A percentile compares a stretch with the other conserved stretches of the same genome.
Conservation (phyloP, 306 rosid species). For the Sesbania bispinosa region DNA sequence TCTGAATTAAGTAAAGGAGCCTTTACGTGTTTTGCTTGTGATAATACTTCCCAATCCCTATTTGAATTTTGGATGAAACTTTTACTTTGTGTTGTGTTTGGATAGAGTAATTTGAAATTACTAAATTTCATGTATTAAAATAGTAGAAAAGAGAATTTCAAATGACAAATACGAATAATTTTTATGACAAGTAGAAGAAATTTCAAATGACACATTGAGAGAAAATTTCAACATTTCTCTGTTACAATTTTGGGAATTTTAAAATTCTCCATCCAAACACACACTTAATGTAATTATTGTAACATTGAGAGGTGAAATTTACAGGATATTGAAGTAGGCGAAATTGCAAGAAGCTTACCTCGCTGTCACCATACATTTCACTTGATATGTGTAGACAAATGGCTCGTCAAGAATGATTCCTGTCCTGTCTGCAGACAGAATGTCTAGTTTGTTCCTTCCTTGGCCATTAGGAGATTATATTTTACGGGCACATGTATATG, state of each 20-base stretch:
- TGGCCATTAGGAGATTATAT: slow-evolving; percentile 9
- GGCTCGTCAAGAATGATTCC: slow-evolving; percentile 68
- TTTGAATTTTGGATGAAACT: slow-evolving; percentile 2
- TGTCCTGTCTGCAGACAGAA: slow-evolving; percentile 77
- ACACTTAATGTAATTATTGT: not conserved
- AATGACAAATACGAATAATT: no score
- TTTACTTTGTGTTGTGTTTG: no score
- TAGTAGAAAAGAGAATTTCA: no score
- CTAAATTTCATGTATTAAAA: no score
- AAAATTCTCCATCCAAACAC: no score
- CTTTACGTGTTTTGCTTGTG: not conserved
- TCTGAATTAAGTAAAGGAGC: no score
- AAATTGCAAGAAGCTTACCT: slow-evolving; percentile 62
- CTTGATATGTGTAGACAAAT: slow-evolving; percentile 71
- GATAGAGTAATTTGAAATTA: no score
- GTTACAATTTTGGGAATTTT: no score
- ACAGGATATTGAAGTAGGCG: slow-evolving; percentile 73
- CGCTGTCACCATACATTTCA: slow-evolving; percentile 64
- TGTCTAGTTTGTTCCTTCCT: slow-evolving; percentile 29
- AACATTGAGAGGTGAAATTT: slow-evolving; percentile 15
- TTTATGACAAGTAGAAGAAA: no score
- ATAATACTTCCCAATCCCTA: not conserved
- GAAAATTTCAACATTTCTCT: no score
- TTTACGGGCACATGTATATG: slow-evolving; percentile 1
- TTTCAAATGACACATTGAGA: no score